Evolutionary conservation across 768 basidiomycete species (phyloP).

Genomic region (Scleroderma bovista): DNA sequence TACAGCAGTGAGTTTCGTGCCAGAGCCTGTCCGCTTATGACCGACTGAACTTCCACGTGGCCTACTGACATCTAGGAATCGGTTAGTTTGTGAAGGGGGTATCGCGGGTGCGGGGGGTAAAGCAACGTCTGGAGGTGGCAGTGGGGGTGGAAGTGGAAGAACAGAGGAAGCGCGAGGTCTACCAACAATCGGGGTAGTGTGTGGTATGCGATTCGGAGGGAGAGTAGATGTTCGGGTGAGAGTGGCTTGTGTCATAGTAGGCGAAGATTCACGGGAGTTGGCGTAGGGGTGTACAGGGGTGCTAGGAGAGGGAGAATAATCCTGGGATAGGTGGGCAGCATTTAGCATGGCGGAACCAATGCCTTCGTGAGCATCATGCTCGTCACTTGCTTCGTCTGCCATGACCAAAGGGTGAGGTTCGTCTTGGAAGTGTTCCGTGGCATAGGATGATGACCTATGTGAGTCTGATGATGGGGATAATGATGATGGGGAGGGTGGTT

Average conservation of each 20-base stretch:
- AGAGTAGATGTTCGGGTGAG: slow-evolving; percentile 34
- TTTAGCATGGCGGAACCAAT: slow-evolving; percentile 43
- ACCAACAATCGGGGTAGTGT: slow-evolving; percentile 18
- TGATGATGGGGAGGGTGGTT: slow-evolving; percentile 32
- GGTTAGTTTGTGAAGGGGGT: slow-evolving; percentile 25
- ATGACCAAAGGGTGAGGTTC: slow-evolving; percentile 21
- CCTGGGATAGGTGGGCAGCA: slow-evolving; percentile 24
- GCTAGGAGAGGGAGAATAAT: slow-evolving; percentile 16
- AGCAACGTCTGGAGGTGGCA: slow-evolving; percentile 42
- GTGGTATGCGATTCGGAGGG: slow-evolving; percentile 25
- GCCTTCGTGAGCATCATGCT: slow-evolving; percentile 36
- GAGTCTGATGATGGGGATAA: slow-evolving; percentile 41
- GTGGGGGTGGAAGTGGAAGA: slow-evolving; percentile 61
- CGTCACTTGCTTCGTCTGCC: slow-evolving; percentile 22
- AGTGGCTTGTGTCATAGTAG: slow-evolving; percentile 13
- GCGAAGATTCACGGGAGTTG: slow-evolving; percentile 30
- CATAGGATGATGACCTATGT: slow-evolving; percentile 43
- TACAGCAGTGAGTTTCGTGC: slow-evolving; percentile 51
- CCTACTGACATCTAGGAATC: slow-evolving; percentile 34
- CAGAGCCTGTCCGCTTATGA: slow-evolving; percentile 53
- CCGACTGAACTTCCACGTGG: slow-evolving; percentile 45
- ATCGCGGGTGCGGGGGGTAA: slow-evolving; percentile 23
- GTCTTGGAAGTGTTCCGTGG: slow-evolving; percentile 34
- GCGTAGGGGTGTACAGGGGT: slow-evolving; percentile 48
- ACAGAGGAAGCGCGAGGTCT: slow-evolving; percentile 53